Evolutionary conservation across 2,329 filamentous ascomycete species (phyloP), one percentile per base, ranked within the genome.

Genomic region (Thielaviopsis musarum): DNA sequence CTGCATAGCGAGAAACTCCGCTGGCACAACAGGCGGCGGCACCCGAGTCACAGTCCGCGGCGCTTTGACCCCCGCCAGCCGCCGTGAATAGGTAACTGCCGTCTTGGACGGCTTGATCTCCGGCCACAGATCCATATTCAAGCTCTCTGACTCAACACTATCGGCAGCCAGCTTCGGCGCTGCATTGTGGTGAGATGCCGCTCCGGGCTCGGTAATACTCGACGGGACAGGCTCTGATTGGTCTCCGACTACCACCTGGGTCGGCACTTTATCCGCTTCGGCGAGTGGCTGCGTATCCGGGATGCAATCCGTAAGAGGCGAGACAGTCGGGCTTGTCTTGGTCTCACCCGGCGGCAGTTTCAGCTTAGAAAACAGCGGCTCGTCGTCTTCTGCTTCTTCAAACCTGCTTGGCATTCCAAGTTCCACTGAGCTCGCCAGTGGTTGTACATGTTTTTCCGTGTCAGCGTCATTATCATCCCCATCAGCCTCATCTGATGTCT

Each of bases 311-410:
- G 56, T 61, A 34, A 62, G 52, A 5, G 60, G 60, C 13, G 57
- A 59, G 13, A 62, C 28, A 17, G 57, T 59, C 22, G 60, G 60
- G 15, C 60, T 62, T 59, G 59, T 17, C 57, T 9, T 21, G 54
- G 24, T 17, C 34, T n/a, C 24, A n/a, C 22, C 34, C 12, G 58
- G 51, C 24, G 59, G 59, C 9, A 61, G 22, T n/a, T 57, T 57
- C 2, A 62, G 9, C 13, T 28, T 48, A 10, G 49, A 45, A 30
- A 62, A 59, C 54, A 62, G 28, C 10, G 54, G 53, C 26, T 57
- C 38, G 24, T 59, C 57, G 10, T 49, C 34, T 52, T 34, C 21
- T 52, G 41, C 15, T 17, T 54, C 15, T 34, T 10, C 21, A 19
- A 51, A 24, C 19, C 21, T 45, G 13, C 3, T 54, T 6, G 15